Base-by-base conservation (phyloP, 495 filamentous ascomycete species). In the Penicillium silybi region DNA sequence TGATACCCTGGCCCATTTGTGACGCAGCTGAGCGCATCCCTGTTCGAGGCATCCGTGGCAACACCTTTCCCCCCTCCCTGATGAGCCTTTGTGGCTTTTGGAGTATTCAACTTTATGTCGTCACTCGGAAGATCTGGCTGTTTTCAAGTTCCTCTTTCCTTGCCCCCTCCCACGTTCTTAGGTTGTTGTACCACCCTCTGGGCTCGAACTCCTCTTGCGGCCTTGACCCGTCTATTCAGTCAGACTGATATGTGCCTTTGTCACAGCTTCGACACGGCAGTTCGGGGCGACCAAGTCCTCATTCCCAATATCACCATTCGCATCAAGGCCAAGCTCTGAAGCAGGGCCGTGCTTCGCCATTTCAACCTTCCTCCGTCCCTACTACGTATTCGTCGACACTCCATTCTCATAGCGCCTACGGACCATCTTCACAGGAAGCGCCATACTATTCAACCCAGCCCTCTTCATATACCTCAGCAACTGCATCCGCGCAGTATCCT, bases 361-460 rank as follows among this genome's bases (percentile, higher is more conserved):
- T 71, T 17, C 54, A 64, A 2, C 52, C 69, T 13, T 67, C 70
- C 44, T 72, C 71, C 52, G 75, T 82, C 52, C 76, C 85, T 53
- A 64, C 70, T 41, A 73, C 82, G 42, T 90, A 88, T 69, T 71
- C 77, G 32, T 75, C 83, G 11, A 53, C 74, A 42, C 66, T 74
- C 52, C 76, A 74, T 40, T 69, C 69, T 53, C 74, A 72, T 47
- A 66, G 70, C 52, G 69, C 60, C 41, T 88, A 87, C 69, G 80
- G 76, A 44, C 78, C 77, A 53, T 77, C 82, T 53, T 57, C 80
- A 40, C 85, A 85, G 69, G 88, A 92, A 41, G 59, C 72, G 69
- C 54, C 77, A n/a, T 90, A 90, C 66, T 92, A 89, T 75, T 65
- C 76, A 26, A 58, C 82, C 49, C 85, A 90, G 63, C 80, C 81